Evolutionary conservation across 371 early-diverging fungal genomes (phyloP), one percentile per base, ranked within the genome.

Genomic region (Mortierella sp.): DNA sequence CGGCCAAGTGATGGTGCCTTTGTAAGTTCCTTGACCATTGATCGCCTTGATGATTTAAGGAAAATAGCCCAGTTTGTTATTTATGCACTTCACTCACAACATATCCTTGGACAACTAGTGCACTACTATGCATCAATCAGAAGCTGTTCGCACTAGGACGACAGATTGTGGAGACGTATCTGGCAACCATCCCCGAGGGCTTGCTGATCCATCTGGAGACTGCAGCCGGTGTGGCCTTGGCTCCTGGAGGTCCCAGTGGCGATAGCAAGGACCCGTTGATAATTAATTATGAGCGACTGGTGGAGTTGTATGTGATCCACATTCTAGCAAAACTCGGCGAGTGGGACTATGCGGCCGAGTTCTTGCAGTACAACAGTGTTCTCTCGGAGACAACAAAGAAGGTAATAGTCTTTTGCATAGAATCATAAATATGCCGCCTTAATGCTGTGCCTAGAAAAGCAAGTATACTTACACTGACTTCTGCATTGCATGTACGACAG

Each of bases 301-400:
- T 84, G 17, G 83, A 84, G 42, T 60, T 86, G 11, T 86, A 86
- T 49, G 37, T 82, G 42, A 54, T 86, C 27, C 82, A 84, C 61
- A 73, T 84, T 6, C 68, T 86, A n/a, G 80, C 84, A 47, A 70
- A 72, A 28, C 50, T 84, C 19, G 69, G 61, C 27, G 84, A 84
- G 24, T 82, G 79, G 80, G 75, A 68, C 42, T 56, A 26, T 46
- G 82, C 83, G 5, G 43, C 54, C 24, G 57, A 79, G 37, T 86
- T 86, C 53, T 60, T 86, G 65, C 55, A 72, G 49, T 78, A 60
- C 51, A 84, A 86, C 59, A 72, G 62, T 17, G 58, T 79, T 24
- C 62, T 84, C 27, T 54, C 67, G 12, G 73, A 59, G 5, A 41
- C 60, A 34, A 64, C 72, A 21, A 82, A 82, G 28, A 64, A 76